phyloP scores from a whole-genome alignment of 2,329 filamentous ascomycete species.

The Fusarium robinianum region DNA sequence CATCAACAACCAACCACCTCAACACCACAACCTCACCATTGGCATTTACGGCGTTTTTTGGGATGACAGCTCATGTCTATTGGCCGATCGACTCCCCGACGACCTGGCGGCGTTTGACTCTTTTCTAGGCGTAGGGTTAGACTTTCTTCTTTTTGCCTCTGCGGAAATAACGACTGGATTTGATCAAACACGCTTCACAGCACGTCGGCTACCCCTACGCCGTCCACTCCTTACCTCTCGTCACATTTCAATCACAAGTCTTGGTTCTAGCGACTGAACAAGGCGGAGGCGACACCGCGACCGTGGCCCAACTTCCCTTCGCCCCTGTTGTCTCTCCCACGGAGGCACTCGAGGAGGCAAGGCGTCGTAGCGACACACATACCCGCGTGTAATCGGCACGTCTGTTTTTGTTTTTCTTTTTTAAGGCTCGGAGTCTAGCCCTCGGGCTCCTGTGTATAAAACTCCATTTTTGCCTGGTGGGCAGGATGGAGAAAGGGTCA shows the following conservation, averaged over 20 bases:
- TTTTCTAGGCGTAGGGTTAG: conserved; percentile 46
- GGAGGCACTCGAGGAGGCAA: conserved; percentile 12
- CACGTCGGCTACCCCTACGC: conserved; percentile 41
- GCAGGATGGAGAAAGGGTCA: conserved; percentile 16
- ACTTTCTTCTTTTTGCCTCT: conserved; percentile 35
- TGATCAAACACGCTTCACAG: conserved; percentile 36
- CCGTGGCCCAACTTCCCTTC: conserved; percentile 16
- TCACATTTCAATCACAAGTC: conserved; percentile 34
- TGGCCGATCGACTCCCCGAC: conserved; percentile 41
- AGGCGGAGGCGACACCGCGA: conserved; percentile 23
- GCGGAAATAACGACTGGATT: conserved; percentile 40
- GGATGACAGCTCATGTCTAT: conserved; percentile 47
- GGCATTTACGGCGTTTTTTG: conserved; percentile 51
- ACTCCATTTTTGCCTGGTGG: conserved; percentile 9
- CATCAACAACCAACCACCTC: conserved; percentile 10
- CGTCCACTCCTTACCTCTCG: conserved; percentile 48
- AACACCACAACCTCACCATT: conserved; percentile 28
- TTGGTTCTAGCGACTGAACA: conserved; percentile 37
- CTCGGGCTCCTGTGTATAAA: conserved; percentile 35
- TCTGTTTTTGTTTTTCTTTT: conserved; percentile 28
- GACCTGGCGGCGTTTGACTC: conserved; percentile 45
- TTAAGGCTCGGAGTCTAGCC: conserved; percentile 29
- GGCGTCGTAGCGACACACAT: conserved; percentile 18
- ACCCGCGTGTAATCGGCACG: conserved; percentile 29
- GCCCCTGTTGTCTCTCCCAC: conserved; percentile 3